A percentile compares a stretch with the other conserved stretches of the same genome.
phyloP scores from a whole-genome alignment of 257 asterid species.

The Przewalskia tangutica region DNA sequence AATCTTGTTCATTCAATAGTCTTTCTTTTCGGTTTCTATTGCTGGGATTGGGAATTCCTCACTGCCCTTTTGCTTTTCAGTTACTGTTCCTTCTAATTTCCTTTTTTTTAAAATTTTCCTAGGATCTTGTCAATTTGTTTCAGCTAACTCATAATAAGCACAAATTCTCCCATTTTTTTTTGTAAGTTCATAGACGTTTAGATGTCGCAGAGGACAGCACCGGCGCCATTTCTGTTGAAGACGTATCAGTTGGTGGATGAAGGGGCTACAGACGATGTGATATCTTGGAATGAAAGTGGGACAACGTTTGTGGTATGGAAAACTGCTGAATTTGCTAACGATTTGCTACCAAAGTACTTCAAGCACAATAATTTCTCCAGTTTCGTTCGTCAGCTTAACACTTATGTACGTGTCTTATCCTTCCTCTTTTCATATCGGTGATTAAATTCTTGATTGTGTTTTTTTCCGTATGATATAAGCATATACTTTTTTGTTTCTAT shows the following conservation, averaged over 20 bases:
- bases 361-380: slow-evolving; percentile 89
- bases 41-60: slow-evolving; percentile 93
- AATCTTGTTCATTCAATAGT: slow-evolving; percentile 43
- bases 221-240: slow-evolving; percentile 88
- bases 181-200: not conserved
- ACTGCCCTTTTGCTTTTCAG: slow-evolving; percentile 86
- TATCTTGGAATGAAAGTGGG: slow-evolving; percentile 75
- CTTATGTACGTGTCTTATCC: slow-evolving; percentile 47
- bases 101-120: not conserved
- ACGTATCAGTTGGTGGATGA: slow-evolving; percentile 78
- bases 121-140: not conserved
- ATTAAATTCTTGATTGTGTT: not conserved
- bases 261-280: slow-evolving; percentile 45
- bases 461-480: no score
- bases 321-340: slow-evolving; percentile 79
- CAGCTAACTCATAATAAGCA: not conserved
- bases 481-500: no score
- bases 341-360: slow-evolving; percentile 66
- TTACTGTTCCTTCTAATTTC: slow-evolving; percentile 7
- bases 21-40: slow-evolving; percentile 64
- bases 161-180: not conserved
- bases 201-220: slow-evolving; percentile 68
- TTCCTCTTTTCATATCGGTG: not conserved
- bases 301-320: slow-evolving; percentile 78
- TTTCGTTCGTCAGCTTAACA: slow-evolving; percentile 93